Evolutionary conservation across 2,329 filamentous ascomycete genomes (phyloP).

Genomic region (Fusarium buharicum): DNA sequence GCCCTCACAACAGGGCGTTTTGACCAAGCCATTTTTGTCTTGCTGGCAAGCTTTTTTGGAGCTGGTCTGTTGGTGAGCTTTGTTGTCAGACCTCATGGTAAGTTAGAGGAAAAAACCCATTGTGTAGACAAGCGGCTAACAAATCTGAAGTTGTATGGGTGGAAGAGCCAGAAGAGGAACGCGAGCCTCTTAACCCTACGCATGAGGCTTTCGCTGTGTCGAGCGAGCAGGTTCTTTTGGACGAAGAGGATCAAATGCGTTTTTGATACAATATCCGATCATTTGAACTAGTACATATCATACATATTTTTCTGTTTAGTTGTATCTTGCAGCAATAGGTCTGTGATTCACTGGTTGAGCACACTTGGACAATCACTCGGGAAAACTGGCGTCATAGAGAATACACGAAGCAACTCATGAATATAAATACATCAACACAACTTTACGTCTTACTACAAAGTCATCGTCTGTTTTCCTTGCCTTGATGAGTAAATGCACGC

Average conservation of each 20-base stretch:
- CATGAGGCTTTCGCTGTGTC: slow-evolving; percentile 19
- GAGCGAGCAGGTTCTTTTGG: slow-evolving; percentile 32
- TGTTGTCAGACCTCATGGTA: slow-evolving; percentile 79
- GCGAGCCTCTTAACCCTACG: slow-evolving; percentile 36
- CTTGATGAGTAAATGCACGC: too few relatives aligned
- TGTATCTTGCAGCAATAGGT: neutral
- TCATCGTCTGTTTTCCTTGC: too few relatives aligned
- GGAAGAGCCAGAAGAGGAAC: slow-evolving; percentile 40
- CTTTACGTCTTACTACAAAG: too few relatives aligned
- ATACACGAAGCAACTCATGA: slow-evolving; percentile 20
- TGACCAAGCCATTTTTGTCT: slow-evolving; percentile 85
- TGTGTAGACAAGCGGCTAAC: too few relatives aligned
- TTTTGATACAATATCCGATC: slow-evolving; percentile 27
- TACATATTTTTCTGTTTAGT: neutral
- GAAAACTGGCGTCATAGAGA: slow-evolving; percentile 10
- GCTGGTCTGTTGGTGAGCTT: slow-evolving; percentile 73
- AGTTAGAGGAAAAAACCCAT: too few relatives aligned
- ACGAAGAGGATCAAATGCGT: slow-evolving; percentile 48
- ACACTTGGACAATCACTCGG: slow-evolving; percentile 4
- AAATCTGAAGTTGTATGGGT: slow-evolving; percentile 49
- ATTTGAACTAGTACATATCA: neutral
- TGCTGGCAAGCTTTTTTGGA: slow-evolving; percentile 73
- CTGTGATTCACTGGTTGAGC: neutral
- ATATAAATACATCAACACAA: neutral
- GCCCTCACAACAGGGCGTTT: slow-evolving; percentile 80